Conservation (phyloP, 1,284 basidiomycete genomes). For the Cutaneotrichosporon sp. region DNA sequence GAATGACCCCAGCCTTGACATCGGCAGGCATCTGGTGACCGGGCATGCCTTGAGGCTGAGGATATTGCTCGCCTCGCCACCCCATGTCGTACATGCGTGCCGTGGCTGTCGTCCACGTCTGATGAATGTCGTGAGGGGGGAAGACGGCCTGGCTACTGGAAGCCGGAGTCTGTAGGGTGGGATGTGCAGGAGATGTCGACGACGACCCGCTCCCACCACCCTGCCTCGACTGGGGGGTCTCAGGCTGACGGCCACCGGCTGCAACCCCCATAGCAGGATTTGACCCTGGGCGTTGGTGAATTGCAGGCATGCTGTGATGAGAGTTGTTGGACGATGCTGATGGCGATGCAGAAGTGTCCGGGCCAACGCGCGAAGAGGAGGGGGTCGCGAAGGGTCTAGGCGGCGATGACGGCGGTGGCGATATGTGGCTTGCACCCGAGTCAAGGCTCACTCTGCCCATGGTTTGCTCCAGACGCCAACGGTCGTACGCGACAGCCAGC, state of each 20-base stretch:
- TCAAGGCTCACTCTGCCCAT: slow-evolving; percentile 3
- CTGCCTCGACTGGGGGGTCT: slow-evolving; percentile 9
- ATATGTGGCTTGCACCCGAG: not conserved
- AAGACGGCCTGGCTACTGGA: slow-evolving; percentile 9
- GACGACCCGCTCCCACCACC: slow-evolving; percentile 6
- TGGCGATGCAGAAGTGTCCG: slow-evolving; percentile 1
- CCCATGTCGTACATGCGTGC: slow-evolving; percentile 10
- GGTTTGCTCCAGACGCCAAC: slow-evolving; percentile 3
- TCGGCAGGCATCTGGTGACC: not conserved
- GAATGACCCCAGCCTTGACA: not conserved
- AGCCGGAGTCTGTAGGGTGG: slow-evolving; percentile 15
- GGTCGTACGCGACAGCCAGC: slow-evolving; percentile 31
- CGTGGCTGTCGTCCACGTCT: slow-evolving; percentile 5
- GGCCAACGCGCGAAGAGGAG: not conserved
- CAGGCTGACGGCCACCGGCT: slow-evolving; percentile 1
- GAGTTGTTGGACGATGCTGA: slow-evolving; percentile 3
- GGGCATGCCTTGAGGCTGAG: not conserved
- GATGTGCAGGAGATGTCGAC: slow-evolving; percentile 13
- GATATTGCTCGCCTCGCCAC: slow-evolving; percentile 6
- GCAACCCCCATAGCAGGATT: not conserved
- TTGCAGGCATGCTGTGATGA: not conserved
- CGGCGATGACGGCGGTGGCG: not conserved
- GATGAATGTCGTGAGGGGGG: not conserved
- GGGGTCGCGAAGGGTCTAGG: slow-evolving; percentile 6
- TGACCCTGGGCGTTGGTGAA: not conserved